These are phyloP conservation scores for Aspergillus coremiiformis DNA, from an alignment of 495 filamentous ascomycete species.

Conservation along the genomic window DNA sequence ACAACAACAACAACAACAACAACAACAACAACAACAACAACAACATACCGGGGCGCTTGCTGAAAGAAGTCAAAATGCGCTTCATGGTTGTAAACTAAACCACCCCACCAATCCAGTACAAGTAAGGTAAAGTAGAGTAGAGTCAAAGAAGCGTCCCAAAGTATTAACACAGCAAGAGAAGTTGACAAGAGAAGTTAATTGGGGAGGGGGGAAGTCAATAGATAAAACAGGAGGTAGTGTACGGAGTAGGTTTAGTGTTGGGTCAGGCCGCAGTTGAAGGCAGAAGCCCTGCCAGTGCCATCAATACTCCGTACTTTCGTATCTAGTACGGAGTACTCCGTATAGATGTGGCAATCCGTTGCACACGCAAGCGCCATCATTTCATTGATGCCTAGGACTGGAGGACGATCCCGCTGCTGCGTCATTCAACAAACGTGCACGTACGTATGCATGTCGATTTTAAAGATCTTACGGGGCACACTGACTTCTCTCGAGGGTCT, in stretches of 20 bases:
- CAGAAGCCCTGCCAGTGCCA: background rate
- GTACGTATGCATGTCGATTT: slow-evolving; percentile 1
- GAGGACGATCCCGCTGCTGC: background rate
- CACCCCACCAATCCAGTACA: slow-evolving; percentile 3
- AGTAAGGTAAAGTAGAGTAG: background rate
- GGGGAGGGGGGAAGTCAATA: background rate
- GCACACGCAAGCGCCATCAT: slow-evolving; percentile 9
- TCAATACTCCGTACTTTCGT: too few relatives aligned
- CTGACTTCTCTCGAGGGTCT: background rate
- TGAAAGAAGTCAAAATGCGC: slow-evolving; percentile 34
- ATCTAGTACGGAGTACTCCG: too few relatives aligned
- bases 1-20: too few relatives aligned
- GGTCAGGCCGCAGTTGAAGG: background rate
- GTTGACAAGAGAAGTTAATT: background rate
- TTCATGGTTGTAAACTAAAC: slow-evolving; percentile 28
- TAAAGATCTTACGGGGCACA: slow-evolving; percentile 11
- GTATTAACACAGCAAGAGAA: background rate
- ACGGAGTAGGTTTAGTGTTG: background rate
- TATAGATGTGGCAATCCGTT: slow-evolving; percentile 3
- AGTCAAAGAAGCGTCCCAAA: background rate
- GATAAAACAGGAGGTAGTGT: background rate
- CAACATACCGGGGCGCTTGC: slow-evolving; percentile 24
- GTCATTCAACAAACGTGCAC: background rate
- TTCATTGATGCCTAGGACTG: slow-evolving; percentile 4
- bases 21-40: too few relatives aligned